Evolutionary conservation across 345 rosid genomes (phyloP).

Genomic region (Brassica nigra): DNA sequence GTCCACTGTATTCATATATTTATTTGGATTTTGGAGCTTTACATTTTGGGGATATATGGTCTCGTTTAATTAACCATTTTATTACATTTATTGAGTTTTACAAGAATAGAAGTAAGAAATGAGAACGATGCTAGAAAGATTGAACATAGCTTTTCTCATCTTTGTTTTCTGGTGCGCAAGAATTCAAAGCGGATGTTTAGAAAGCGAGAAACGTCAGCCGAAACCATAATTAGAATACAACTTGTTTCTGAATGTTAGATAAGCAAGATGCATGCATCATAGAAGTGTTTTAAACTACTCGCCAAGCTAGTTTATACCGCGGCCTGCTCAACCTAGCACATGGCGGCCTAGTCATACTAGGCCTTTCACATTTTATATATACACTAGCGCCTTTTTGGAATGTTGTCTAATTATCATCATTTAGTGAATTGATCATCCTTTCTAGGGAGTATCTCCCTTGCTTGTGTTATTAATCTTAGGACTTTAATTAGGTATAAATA

Average conservation of each 20-base stretch:
- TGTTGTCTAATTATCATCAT: not conserved
- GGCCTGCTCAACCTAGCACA: not conserved
- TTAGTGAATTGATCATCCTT: not conserved
- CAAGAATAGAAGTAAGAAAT: not conserved
- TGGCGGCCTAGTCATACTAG: not conserved
- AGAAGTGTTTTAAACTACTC: not conserved
- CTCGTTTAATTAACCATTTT: not conserved
- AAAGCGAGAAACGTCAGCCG: not conserved
- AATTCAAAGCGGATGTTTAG: not conserved
- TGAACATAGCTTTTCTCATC: not conserved
- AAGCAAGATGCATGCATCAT: not conserved
- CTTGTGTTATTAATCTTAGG: not conserved
- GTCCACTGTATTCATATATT: conserved; percentile 4
- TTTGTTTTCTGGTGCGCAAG: not conserved
- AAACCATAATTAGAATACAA: not conserved
- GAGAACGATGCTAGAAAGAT: not conserved
- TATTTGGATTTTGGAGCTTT: not conserved
- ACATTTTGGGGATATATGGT: not conserved
- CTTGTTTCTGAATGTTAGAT: not conserved
- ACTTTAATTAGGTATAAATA: not conserved
- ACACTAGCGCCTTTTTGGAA: not conserved
- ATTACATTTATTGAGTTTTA: not conserved
- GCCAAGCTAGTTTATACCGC: not conserved
- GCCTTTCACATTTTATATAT: not conserved
- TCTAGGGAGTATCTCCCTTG: not conserved